A percentile compares a stretch with the other conserved stretches of the same genome.
Evolutionary conservation across 2,329 filamentous ascomycete genomes (phyloP).

Genomic region (Dendrostoma leiphaemia): DNA sequence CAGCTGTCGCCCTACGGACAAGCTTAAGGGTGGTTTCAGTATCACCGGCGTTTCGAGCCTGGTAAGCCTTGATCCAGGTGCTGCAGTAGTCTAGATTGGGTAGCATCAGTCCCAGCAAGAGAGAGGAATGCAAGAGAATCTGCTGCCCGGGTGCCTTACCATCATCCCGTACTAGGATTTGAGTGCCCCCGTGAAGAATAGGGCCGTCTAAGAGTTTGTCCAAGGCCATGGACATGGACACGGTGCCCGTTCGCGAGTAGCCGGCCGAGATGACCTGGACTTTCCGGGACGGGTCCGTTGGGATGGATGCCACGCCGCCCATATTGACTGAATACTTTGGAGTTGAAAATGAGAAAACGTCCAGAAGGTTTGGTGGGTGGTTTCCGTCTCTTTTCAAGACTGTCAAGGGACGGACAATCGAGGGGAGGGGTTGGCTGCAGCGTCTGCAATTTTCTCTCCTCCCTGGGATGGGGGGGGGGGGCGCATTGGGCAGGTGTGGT

Average conservation of each 20-base stretch:
- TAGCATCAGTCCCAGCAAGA: no score
- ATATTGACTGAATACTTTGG: no score
- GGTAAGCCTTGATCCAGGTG: slow-evolving; percentile 25
- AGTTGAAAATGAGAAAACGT: no score
- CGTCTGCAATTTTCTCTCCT: no score
- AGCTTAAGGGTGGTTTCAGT: slow-evolving; percentile 19
- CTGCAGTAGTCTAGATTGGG: slow-evolving; percentile 19
- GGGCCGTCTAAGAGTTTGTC: slow-evolving; percentile 14
- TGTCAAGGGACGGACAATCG: no score
- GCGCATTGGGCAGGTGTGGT: no score
- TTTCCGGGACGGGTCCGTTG: neutral
- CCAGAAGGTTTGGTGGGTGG: no score
- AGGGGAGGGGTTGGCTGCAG: no score
- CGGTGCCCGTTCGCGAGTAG: slow-evolving; percentile 17
- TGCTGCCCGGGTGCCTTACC: neutral
- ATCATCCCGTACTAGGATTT: slow-evolving; percentile 7
- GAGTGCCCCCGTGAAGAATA: slow-evolving; percentile 10
- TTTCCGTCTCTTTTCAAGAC: no score
- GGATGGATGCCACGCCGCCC: slow-evolving; percentile 13
- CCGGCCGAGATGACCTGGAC: slow-evolving; percentile 18
- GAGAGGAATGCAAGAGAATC: no score
- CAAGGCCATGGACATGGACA: slow-evolving; percentile 16
- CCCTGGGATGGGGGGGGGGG: no score
- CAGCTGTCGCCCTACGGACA: slow-evolving; percentile 29
- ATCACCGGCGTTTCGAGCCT: slow-evolving; percentile 22